A percentile compares a stretch with the other conserved stretches of the same genome.
Evolutionary conservation across 1,284 basidiomycete genomes (phyloP).

Genomic region (Puccinia polysora): DNA sequence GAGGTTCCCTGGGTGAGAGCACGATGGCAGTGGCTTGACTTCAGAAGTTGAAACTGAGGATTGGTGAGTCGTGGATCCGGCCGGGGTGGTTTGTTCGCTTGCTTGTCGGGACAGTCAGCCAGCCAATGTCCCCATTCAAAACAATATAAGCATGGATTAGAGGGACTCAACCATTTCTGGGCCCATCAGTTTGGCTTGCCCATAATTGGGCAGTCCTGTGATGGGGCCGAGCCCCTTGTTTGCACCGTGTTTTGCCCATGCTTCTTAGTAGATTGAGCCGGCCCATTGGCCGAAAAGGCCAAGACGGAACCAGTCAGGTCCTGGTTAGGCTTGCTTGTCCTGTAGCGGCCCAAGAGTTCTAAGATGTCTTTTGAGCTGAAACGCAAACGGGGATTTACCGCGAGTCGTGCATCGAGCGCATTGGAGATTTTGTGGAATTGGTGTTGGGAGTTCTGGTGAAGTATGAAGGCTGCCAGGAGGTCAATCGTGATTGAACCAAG

Average conservation of each 20-base stretch:
- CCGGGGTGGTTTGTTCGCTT: background rate
- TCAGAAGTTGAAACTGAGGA: background rate
- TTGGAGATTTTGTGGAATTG: background rate
- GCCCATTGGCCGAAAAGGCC: background rate
- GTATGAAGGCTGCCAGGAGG: background rate
- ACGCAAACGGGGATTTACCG: background rate
- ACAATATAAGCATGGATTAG: background rate
- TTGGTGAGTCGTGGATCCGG: background rate
- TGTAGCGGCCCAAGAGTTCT: background rate
- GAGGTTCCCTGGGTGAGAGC: background rate
- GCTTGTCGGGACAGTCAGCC: background rate
- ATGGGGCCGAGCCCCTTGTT: background rate
- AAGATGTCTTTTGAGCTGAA: background rate
- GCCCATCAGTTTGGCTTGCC: background rate
- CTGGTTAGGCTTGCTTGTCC: background rate
- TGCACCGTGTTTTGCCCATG: background rate
- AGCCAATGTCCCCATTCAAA: slow-evolving; percentile 10
- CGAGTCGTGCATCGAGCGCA: background rate
- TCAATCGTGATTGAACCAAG: background rate
- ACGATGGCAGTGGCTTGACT: background rate
- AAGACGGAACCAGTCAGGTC: background rate
- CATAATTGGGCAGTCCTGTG: background rate
- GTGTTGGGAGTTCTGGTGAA: background rate
- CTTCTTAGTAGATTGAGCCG: background rate
- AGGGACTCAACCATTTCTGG: no score